Percentiles rank a stretch among this genome's conserved stretches.
These are phyloP conservation scores for Phytophthora boehmeriae DNA, from an alignment of 352 stramenopile species.

Conservation along the genomic window DNA sequence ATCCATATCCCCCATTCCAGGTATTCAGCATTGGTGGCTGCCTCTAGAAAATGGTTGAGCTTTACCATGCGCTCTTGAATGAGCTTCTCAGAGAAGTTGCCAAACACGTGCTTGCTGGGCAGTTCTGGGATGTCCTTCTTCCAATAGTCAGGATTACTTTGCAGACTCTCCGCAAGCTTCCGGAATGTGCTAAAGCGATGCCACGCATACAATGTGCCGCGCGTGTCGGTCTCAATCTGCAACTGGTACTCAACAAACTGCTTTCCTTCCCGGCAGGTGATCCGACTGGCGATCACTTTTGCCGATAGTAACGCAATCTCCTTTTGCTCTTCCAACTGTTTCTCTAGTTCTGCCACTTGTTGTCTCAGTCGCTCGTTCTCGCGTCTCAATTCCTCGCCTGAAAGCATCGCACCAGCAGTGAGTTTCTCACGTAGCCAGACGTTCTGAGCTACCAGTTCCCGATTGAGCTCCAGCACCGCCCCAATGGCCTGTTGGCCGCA, in stretches of 20 bases:
- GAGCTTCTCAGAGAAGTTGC: constrained; percentile 58
- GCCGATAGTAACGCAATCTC: constrained; percentile 51
- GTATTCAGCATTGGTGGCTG: constrained; percentile 54
- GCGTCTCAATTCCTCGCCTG: constrained; percentile 41
- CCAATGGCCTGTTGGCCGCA: constrained; percentile 41
- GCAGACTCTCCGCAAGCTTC: constrained; percentile 55
- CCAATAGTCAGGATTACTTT: constrained; percentile 54
- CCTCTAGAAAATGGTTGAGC: constrained; percentile 65
- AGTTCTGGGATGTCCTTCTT: constrained; percentile 61
- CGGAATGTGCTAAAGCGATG: constrained; percentile 66
- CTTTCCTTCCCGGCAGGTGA: constrained; percentile 51
- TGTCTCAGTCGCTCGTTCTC: constrained; percentile 58
- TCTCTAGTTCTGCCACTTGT: constrained; percentile 48
- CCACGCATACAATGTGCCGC: constrained; percentile 58
- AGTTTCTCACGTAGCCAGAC: constrained; percentile 52
- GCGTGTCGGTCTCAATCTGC: constrained; percentile 61
- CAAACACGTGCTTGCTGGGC: constrained; percentile 64
- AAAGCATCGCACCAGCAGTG: constrained; percentile 15
- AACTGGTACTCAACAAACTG: constrained; percentile 68
- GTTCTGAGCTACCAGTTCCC: constrained; percentile 54
- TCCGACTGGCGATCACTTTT: constrained; percentile 53
- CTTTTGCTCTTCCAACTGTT: constrained; percentile 52
- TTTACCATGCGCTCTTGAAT: constrained; percentile 62
- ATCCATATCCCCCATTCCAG: constrained; percentile 55
- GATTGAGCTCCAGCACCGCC: constrained; percentile 51